Conservation (phyloP, 2,329 filamentous ascomycete genomes). For the Dactylonectria macrodidyma region DNA sequence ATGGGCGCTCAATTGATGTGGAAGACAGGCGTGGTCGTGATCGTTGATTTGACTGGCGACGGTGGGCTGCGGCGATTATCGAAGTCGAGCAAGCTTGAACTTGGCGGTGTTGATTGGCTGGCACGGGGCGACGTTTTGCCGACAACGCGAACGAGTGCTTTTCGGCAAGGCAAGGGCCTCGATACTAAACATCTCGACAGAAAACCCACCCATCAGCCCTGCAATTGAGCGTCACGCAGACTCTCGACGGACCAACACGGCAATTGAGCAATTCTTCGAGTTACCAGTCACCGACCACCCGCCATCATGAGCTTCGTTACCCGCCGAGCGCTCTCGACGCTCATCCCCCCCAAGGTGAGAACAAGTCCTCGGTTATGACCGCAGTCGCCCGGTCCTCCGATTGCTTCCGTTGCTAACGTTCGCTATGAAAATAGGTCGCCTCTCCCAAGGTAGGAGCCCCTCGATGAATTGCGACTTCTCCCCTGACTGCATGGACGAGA, state of each 20-base stretch:
- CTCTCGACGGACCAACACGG: constrained; percentile 52
- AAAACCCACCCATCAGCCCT: constrained; percentile 47
- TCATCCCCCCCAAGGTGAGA: constrained; percentile 97
- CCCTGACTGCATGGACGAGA: constrained; percentile 28
- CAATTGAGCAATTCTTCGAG: constrained; percentile 46
- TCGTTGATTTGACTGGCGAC: constrained; percentile 41
- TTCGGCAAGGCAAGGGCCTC: constrained; percentile 56
- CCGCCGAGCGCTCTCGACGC: constrained; percentile 94
- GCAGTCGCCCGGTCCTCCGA: constrained; percentile 45
- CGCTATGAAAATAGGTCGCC: constrained; percentile 72
- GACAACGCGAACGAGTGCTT: constrained; percentile 62
- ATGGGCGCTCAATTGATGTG: constrained; percentile 46
- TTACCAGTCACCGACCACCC: constrained; percentile 45
- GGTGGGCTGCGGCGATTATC: constrained; percentile 50
- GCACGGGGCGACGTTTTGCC: constrained; percentile 60
- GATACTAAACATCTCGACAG: constrained; percentile 46
- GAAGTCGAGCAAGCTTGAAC: constrained; percentile 49
- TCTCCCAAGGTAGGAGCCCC: constrained; percentile 79
- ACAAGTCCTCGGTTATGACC: constrained; percentile 44
- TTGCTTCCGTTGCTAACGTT: constrained; percentile 57
- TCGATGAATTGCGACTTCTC: constrained; percentile 52
- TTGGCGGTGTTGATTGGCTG: constrained; percentile 58
- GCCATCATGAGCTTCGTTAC: constrained; percentile 92
- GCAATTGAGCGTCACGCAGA: constrained; percentile 54
- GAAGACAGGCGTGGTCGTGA: constrained; percentile 27